A percentile compares a stretch with the other conserved stretches of the same genome.
Evolutionary conservation across 805 yeast species (phyloP).

Genomic region (Cyberlindnera japonica): DNA sequence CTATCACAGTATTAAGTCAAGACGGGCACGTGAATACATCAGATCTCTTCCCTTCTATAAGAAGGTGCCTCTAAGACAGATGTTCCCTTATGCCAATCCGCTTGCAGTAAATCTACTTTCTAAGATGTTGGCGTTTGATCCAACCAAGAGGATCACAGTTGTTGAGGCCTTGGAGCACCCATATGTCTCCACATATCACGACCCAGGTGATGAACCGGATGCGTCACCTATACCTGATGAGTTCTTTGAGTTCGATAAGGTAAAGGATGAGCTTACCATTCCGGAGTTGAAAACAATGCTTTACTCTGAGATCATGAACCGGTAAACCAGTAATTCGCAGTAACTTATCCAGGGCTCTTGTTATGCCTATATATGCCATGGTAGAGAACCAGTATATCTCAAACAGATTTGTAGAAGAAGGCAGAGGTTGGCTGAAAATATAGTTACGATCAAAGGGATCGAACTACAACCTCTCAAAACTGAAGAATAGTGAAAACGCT

Average conservation of each 20-base stretch:
- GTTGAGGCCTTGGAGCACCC: conserved; percentile 84
- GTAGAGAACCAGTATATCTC: too few species aligned
- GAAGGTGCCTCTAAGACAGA: conserved; percentile 46
- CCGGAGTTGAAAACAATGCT: conserved; percentile 75
- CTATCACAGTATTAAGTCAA: conserved; percentile 67
- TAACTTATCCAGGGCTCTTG: too few species aligned
- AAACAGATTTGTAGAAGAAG: too few species aligned
- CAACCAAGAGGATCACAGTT: conserved; percentile 77
- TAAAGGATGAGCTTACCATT: conserved; percentile 72
- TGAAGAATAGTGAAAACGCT: neutral
- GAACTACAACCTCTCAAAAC: too few species aligned
- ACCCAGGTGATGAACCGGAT: conserved; percentile 88
- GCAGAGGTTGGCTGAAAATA: too few species aligned
- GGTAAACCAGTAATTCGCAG: too few species aligned
- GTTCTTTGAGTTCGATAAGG: conserved; percentile 84
- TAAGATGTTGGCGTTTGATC: conserved; percentile 78
- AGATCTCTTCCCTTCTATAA: conserved; percentile 70
- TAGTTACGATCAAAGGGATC: too few species aligned
- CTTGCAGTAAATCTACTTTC: conserved; percentile 59
- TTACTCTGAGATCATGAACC: conserved; percentile 60
- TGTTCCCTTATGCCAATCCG: conserved; percentile 55
- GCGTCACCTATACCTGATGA: conserved; percentile 80
- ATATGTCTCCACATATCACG: conserved; percentile 83
- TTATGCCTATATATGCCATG: too few species aligned
- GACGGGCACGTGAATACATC: conserved; percentile 86